Evolutionary conservation across 2,329 filamentous ascomycete genomes (phyloP), one percentile per base, ranked within the genome.

Genomic region (Aotearoamyces nothofagi): DNA sequence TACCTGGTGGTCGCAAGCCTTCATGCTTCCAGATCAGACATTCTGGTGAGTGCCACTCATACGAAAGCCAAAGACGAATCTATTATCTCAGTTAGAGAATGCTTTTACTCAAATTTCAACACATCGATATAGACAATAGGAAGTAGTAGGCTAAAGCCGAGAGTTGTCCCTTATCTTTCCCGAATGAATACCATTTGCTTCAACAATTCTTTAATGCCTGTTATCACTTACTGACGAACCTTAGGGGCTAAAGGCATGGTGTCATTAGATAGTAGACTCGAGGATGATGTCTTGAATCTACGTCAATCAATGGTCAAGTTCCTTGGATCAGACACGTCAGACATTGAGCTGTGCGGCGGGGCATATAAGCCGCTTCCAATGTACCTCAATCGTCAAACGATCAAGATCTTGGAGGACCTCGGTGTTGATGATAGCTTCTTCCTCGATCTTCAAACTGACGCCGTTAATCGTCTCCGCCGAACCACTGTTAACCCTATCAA

Each of bases 351-450:
- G 24, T 86, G 78, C 43, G 78, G 77, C 26, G 63, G 69, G 23
- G 73, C 71, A 0, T 70, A 69, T 20, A 69, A 63, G 28, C 74
- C 79, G 0, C 61, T 87, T 5, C 67, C 67, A 0, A 60, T 86
- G 39, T 68, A 73, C 11, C 61, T 92, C 1, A 92, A 92, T 43
- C 71, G 78, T 1, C 80, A 81, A 39, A 60, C 86, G 35, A 83
- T 92, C 53, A 92, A 92, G 47, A 83, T 92, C 4, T 50, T 92
- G 1, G 83, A 92, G 44, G 83, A 92, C 39, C 71, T 87, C 49
- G 63, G 65, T 0, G 70, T 78, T 0, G 46, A 58, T 0, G 44
- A 55, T 1, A 32, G 51, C 0, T 76, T 67, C 47, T 87, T 92
- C 38, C 45, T 77, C 8, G 43, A 58, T 0, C 52, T 81, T 1